Conservation (phyloP, 768 basidiomycete genomes). For the Calvatia gigantea region DNA sequence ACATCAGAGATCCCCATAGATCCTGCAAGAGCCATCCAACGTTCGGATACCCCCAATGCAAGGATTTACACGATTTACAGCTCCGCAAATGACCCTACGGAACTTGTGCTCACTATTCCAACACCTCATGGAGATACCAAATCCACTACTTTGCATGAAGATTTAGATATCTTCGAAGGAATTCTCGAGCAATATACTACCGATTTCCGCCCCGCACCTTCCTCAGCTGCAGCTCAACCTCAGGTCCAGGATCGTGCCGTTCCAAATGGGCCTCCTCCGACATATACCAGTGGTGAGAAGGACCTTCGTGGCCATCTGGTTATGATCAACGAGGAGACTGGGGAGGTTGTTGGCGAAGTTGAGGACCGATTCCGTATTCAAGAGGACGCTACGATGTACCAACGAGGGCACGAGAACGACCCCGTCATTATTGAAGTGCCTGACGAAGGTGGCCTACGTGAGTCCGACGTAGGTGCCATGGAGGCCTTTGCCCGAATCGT, state of each 20-base stretch:
- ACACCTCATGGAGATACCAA: slow-evolving; percentile 23
- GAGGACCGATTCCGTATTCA: slow-evolving; percentile 51
- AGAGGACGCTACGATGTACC: slow-evolving; percentile 55
- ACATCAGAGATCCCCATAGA: slow-evolving; percentile 57
- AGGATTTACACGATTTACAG: slow-evolving; percentile 44
- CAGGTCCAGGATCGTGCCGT: slow-evolving; percentile 5
- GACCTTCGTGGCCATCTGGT: slow-evolving; percentile 59
- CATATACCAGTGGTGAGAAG: slow-evolving; percentile 21
- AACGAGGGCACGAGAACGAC: slow-evolving; percentile 49
- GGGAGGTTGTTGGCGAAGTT: slow-evolving; percentile 68
- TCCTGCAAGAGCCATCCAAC: slow-evolving; percentile 45
- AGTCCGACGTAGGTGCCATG: slow-evolving; percentile 38
- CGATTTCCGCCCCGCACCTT: slow-evolving; percentile 28
- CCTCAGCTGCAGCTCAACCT: slow-evolving; percentile 11
- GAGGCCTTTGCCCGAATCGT: slow-evolving; percentile 59
- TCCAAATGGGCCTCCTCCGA: slow-evolving; percentile 14
- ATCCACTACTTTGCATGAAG: slow-evolving; percentile 39
- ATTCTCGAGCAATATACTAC: slow-evolving; percentile 61
- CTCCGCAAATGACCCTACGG: slow-evolving; percentile 32
- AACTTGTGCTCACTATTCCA: slow-evolving; percentile 34
- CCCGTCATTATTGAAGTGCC: slow-evolving; percentile 75
- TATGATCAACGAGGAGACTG: slow-evolving; percentile 68
- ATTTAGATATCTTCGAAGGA: slow-evolving; percentile 62
- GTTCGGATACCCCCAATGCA: slow-evolving; percentile 29
- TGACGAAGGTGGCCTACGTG: slow-evolving; percentile 34